Base-by-base conservation (phyloP, 176 grass and related monocot genomes). In the Lolium rigidum region DNA sequence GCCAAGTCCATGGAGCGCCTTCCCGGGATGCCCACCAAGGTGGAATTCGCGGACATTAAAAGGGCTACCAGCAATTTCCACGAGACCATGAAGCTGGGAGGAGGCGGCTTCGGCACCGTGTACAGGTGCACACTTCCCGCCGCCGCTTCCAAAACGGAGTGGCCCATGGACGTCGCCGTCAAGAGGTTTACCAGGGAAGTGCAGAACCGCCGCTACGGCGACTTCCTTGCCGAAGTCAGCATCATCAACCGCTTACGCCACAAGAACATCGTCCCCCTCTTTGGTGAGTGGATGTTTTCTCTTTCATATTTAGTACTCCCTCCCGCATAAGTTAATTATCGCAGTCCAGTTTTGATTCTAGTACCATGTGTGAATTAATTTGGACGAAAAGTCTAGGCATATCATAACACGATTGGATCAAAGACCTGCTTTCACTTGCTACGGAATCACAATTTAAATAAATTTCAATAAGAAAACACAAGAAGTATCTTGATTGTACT, bases 231-330 rank as follows among this genome's bases (percentile, higher is more conserved):
- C 10, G 79, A 81, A 47, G 26, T 81, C 24, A 18, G 67, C 47
- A 54, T 81, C 79, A 81, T 83, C 80, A 83, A 83, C 67, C 31
- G 50, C 0, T 31, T 83, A 0, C 80, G 80, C 9, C 80, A 83
- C 48, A 69, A 55, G 9, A 80, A 86, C 13, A 65, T 76, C 57
- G 83, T 85, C 41, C 83, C 73, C 9, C 69, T 85, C 1, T 14
- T 63, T 10, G 54, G 69, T 85, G 76, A 10, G 57, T 37, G 31
- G n/a, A 61, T n/a, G 6, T 21, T n/a, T 58, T n/a, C n/a, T 58
- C 4, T 17, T 54, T 7, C 41, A 43, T 28, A 28, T 28, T 28
- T 28, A 28, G 26, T 28, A 28, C 26, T 28, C 26, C 26, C 26
- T 28, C 26, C 26, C 26, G 26, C 26, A 28, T 35, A 35, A 35